Evolutionary conservation across 805 yeast species (phyloP).

Genomic region (Saccharomyces cerevisiae): DNA sequence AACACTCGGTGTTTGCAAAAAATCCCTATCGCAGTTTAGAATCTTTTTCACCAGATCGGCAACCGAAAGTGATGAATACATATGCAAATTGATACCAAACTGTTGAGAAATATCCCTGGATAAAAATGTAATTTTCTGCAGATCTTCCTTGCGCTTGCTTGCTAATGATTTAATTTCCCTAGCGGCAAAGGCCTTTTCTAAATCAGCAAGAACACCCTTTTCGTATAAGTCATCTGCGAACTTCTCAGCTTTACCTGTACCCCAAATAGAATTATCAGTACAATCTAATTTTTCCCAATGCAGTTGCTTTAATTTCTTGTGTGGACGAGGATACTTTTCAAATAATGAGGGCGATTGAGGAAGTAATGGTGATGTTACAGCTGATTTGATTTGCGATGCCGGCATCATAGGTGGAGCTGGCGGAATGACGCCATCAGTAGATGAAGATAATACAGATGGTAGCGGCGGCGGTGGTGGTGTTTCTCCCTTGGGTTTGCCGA

Average conservation of each 20-base stretch:
- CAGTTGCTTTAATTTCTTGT: slow-evolving; percentile 76
- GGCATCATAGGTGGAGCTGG: slow-evolving; percentile 26
- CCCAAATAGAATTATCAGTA: slow-evolving; percentile 84
- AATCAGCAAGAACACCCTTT: slow-evolving; percentile 73
- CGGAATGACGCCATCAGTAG: slow-evolving; percentile 34
- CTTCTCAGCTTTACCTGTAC: slow-evolving; percentile 48
- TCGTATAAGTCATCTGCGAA: slow-evolving; percentile 55
- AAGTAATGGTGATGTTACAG: slow-evolving; percentile 28
- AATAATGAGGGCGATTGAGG: slow-evolving; percentile 30
- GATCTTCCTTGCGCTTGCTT: slow-evolving; percentile 39
- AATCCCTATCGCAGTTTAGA: slow-evolving; percentile 64
- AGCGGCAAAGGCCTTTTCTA: slow-evolving; percentile 83
- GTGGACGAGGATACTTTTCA: slow-evolving; percentile 58
- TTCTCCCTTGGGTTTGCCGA: slow-evolving; percentile 1
- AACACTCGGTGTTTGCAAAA: slow-evolving; percentile 61
- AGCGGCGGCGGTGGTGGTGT: slow-evolving; percentile 29
- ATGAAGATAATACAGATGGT: slow-evolving; percentile 25
- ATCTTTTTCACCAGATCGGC: slow-evolving; percentile 62
- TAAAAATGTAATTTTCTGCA: slow-evolving; percentile 56
- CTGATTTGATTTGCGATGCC: slow-evolving; percentile 2
- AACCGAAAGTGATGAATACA: slow-evolving; percentile 54
- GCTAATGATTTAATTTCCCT: slow-evolving; percentile 51
- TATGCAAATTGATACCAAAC: slow-evolving; percentile 86
- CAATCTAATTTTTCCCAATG: slow-evolving; percentile 94
- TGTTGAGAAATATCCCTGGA: slow-evolving; percentile 87